Percentiles rank a stretch among this genome's conserved stretches.
Evolutionary conservation across 2,329 filamentous ascomycete species (phyloP).

Genomic region (Triangularia setosa): DNA sequence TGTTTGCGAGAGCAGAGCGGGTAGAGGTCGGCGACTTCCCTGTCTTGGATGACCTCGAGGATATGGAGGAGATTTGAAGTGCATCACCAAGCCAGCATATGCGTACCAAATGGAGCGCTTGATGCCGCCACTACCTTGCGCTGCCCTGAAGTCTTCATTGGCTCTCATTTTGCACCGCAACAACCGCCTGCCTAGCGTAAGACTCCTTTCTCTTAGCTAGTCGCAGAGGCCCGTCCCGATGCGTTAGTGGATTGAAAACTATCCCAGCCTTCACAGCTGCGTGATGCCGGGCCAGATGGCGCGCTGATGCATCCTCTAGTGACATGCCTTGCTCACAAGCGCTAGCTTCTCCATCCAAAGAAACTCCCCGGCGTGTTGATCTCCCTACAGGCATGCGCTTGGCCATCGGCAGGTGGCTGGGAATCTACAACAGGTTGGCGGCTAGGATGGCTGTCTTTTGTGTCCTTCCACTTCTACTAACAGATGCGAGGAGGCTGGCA

Average conservation of each 20-base stretch:
- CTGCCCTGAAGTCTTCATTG: neutral
- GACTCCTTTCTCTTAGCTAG: neutral
- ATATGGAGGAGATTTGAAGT: conserved; percentile 67
- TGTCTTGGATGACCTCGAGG: conserved; percentile 67
- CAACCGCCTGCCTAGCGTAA: neutral
- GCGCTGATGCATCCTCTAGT: neutral
- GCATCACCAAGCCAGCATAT: neutral
- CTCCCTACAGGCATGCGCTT: neutral
- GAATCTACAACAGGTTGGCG: neutral
- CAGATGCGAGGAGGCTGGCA: neutral
- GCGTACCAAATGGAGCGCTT: neutral
- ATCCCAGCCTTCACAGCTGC: neutral
- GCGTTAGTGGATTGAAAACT: neutral
- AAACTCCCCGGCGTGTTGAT: neutral
- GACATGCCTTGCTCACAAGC: neutral
- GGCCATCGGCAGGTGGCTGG: neutral
- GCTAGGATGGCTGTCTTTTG: neutral
- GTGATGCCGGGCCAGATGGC: neutral
- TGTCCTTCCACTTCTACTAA: neutral
- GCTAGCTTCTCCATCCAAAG: neutral
- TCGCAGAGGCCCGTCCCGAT: conserved; percentile 5
- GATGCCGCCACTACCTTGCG: neutral
- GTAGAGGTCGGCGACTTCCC: conserved; percentile 74
- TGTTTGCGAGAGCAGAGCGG: conserved; percentile 74
- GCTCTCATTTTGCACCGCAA: neutral